Conservation (phyloP, 148 eudicot species). For the Rhododendron ovatum region DNA sequence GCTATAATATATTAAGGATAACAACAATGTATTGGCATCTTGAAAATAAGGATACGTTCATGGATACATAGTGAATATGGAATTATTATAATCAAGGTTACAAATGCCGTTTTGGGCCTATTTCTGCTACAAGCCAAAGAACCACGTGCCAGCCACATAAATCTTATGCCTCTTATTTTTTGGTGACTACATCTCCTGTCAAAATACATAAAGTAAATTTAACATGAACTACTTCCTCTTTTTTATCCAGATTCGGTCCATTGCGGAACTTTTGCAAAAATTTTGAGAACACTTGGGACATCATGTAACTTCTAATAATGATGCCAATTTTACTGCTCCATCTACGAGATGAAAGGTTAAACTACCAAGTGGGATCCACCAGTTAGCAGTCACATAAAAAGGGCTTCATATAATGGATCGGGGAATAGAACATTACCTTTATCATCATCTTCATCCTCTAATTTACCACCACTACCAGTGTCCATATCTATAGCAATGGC, state of each 20-base stretch:
- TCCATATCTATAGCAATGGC: conserved; percentile 77
- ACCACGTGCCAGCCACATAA: not conserved
- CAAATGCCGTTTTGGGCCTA: not conserved
- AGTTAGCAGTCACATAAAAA: not conserved
- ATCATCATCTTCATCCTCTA: conserved; percentile 90
- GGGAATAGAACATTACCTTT: conserved; percentile 50
- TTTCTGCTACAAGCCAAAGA: not conserved
- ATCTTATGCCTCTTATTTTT: not conserved
- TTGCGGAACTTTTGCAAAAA: not conserved
- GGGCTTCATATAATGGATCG: not conserved
- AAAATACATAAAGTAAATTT: not conserved
- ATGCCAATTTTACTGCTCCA: not conserved
- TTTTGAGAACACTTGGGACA: not conserved
- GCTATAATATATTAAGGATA: not conserved
- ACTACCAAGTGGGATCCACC: not conserved
- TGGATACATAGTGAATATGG: not conserved
- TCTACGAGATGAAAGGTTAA: not conserved
- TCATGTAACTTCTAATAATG: not conserved
- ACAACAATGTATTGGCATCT: not conserved
- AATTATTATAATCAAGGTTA: not conserved
- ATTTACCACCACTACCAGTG: conserved; percentile 39
- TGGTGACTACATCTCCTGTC: not conserved
- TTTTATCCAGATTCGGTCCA: not conserved
- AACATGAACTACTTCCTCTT: not conserved
- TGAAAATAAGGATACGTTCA: not conserved